Conservation (phyloP, 768 basidiomycete species). For the Mycena latifolia region DNA sequence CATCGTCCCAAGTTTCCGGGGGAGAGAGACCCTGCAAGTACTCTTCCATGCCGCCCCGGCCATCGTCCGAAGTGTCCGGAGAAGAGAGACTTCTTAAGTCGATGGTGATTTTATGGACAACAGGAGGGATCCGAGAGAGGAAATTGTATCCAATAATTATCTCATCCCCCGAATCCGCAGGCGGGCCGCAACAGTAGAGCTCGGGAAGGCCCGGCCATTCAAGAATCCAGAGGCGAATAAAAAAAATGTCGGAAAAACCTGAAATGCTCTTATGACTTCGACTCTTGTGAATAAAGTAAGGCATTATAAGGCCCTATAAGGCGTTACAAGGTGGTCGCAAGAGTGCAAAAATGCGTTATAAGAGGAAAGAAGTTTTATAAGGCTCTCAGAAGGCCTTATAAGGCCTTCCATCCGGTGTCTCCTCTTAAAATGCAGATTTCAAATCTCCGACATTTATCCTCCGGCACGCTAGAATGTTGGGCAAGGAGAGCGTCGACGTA, state of each 20-base stretch:
- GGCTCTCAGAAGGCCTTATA: no score
- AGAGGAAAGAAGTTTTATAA: no score
- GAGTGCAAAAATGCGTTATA: no score
- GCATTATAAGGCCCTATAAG: no score
- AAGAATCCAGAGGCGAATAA: constrained; percentile 40
- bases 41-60: background rate
- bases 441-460: no score
- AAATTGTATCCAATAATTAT: background rate
- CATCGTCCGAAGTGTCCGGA: constrained; percentile 1
- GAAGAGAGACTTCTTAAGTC: background rate
- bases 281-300: no score
- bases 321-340: no score
- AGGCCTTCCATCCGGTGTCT: no score
- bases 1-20: background rate
- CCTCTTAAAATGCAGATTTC: no score
- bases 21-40: no score
- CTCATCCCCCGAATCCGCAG: background rate
- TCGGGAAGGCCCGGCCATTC: constrained; percentile 42
- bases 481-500: constrained; percentile 32
- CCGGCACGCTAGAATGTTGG: constrained; percentile 30
- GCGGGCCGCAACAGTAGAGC: background rate
- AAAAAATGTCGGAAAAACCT: no score
- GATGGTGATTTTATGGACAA: background rate
- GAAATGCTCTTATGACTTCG: no score
- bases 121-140: background rate